Percentiles rank a stretch among this genome's conserved stretches.
phyloP scores from a whole-genome alignment of 768 basidiomycete genomes.

The Phaeotremella skinneri region DNA sequence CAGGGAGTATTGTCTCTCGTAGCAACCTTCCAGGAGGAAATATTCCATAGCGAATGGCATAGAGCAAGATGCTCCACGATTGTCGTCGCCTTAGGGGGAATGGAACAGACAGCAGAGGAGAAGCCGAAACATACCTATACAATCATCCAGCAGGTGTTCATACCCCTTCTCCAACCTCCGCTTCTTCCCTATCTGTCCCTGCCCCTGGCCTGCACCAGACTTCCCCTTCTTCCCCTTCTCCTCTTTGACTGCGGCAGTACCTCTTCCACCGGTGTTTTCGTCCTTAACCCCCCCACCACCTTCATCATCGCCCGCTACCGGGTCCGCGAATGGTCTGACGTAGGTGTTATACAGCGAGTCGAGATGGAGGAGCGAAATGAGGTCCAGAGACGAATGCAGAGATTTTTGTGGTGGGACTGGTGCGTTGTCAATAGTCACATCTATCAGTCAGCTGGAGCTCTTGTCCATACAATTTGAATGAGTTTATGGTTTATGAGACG shows the following conservation, averaged over 20 bases:
- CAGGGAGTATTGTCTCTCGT: neutral
- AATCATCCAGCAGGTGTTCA: slow-evolving; percentile 35
- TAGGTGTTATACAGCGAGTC: slow-evolving; percentile 37
- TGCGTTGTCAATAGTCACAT: neutral
- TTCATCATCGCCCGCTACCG: slow-evolving; percentile 4
- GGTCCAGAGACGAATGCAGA: slow-evolving; percentile 34
- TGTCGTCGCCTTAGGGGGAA: no score
- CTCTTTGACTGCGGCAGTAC: neutral
- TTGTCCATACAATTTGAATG: neutral
- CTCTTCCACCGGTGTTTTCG: neutral
- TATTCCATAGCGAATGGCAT: no score
- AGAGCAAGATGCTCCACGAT: no score
- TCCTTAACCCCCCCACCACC: slow-evolving; percentile 4
- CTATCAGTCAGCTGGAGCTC: neutral
- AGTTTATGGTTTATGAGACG: no score
- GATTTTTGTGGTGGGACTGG: slow-evolving; percentile 29
- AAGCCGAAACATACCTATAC: slow-evolving; percentile 31
- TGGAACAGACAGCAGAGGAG: slow-evolving; percentile 1
- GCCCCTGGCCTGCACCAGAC: neutral
- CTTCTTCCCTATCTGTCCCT: slow-evolving; percentile 8
- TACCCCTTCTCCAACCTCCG: slow-evolving; percentile 39
- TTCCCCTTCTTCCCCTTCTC: slow-evolving; percentile 13
- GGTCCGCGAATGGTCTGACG: slow-evolving; percentile 34
- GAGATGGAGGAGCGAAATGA: slow-evolving; percentile 40
- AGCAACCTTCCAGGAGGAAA: neutral